Conservation (phyloP, 139 green algal genomes). For the Gonium pectorale region DNA sequence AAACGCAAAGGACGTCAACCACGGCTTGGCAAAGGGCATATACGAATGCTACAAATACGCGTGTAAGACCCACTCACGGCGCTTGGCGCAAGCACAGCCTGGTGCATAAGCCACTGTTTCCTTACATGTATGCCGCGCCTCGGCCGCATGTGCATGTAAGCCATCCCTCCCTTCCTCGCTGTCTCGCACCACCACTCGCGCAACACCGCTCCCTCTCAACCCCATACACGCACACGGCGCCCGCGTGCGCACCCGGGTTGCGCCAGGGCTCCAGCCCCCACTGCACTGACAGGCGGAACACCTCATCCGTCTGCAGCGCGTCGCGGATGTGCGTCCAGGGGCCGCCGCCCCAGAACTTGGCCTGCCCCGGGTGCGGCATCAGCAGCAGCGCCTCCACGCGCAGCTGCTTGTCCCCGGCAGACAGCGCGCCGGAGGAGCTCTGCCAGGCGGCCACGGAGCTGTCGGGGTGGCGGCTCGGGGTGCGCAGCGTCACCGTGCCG, state of each 20-base stretch:
- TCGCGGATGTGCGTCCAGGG: constrained; percentile 27
- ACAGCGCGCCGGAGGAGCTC: background rate
- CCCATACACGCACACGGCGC: background rate
- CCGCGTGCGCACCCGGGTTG: background rate
- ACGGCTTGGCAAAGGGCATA: too few relatives aligned
- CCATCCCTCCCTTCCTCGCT: too few relatives aligned
- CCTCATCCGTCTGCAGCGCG: constrained; percentile 31
- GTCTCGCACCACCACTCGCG: too few relatives aligned
- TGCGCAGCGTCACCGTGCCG: background rate
- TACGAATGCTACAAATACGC: too few relatives aligned
- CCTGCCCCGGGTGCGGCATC: constrained; percentile 27
- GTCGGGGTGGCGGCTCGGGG: background rate
- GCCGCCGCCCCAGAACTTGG: constrained; percentile 28
- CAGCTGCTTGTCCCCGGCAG: background rate
- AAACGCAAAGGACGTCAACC: too few relatives aligned
- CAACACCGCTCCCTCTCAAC: too few relatives aligned
- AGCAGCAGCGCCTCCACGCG: background rate
- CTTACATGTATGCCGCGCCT: too few relatives aligned
- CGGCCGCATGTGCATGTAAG: too few relatives aligned
- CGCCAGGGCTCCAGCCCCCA: constrained; percentile 29
- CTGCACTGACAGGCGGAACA: constrained; percentile 36
- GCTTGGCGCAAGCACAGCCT: too few relatives aligned
- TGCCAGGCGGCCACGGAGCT: background rate
- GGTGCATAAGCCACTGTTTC: too few relatives aligned
- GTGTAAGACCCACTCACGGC: too few relatives aligned